Evolutionary conservation across 2,329 filamentous ascomycete genomes (phyloP).

Genomic region (Clonostachys solani): DNA sequence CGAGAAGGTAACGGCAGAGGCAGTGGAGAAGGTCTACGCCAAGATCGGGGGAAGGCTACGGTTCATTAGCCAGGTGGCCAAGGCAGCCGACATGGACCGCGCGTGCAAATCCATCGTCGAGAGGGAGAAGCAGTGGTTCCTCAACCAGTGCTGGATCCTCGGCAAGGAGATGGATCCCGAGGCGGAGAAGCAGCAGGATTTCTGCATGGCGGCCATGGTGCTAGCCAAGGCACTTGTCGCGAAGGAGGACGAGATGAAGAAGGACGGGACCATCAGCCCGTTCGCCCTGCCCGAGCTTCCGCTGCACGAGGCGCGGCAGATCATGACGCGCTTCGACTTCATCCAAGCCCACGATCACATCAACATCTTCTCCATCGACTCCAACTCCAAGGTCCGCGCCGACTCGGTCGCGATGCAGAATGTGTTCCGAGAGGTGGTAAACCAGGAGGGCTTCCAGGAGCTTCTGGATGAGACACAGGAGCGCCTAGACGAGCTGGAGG

Average conservation of each 20-base stretch:
- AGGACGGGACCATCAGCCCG: conserved; percentile 8
- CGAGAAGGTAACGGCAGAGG: conserved; percentile 27
- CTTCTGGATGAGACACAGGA: conserved; percentile 47
- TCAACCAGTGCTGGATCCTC: conserved; percentile 65
- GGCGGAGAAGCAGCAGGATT: conserved; percentile 61
- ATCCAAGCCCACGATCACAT: conserved; percentile 52
- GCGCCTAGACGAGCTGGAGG: conserved; percentile 48
- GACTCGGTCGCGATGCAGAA: conserved; percentile 56
- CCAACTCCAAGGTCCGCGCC: conserved; percentile 48
- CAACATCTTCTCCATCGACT: conserved; percentile 54
- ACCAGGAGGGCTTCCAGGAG: conserved; percentile 43
- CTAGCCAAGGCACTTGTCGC: conserved; percentile 52
- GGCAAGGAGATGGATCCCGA: conserved; percentile 63
- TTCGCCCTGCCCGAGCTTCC: conserved; percentile 48
- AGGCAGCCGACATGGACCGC: conserved; percentile 43
- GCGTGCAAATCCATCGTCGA: conserved; percentile 50
- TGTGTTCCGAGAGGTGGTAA: conserved; percentile 49
- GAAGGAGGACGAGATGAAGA: conserved; percentile 27
- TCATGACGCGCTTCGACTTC: conserved; percentile 54
- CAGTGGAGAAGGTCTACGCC: conserved; percentile 48
- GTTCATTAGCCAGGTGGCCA: conserved; percentile 48
- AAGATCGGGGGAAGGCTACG: conserved; percentile 48
- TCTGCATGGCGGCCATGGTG: conserved; percentile 51
- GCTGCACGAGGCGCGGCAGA: conserved; percentile 40
- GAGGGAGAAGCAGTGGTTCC: conserved; percentile 62